A percentile compares a stretch with the other conserved stretches of the same genome.
phyloP scores from a whole-genome alignment of 2,329 filamentous ascomycete species.

The Daldinia sp. region DNA sequence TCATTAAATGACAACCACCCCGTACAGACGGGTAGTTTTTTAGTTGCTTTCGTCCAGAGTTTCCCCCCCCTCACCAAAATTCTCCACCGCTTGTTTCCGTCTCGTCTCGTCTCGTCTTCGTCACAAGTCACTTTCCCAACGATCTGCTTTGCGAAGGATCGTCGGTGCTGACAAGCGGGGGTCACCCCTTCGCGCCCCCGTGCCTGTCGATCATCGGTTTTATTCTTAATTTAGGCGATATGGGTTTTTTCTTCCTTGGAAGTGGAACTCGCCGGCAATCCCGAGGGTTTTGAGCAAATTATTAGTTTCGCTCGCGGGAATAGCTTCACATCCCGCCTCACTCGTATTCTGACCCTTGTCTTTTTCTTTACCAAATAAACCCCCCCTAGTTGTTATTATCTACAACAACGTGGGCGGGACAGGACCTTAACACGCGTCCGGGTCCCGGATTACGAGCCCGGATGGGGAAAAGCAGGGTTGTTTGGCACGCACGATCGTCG shows the following conservation, averaged over 20 bases:
- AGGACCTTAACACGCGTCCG: background rate
- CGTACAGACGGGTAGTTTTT: background rate
- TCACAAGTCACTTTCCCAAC: constrained; percentile 23
- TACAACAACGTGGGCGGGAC: background rate
- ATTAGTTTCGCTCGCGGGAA: constrained; percentile 22
- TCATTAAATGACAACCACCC: background rate
- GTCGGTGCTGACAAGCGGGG: constrained; percentile 9
- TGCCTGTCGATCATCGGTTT: constrained; percentile 38
- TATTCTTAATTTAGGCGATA: constrained; percentile 21
- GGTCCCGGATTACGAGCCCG: background rate
- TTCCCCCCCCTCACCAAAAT: background rate
- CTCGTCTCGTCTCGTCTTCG: constrained; percentile 7
- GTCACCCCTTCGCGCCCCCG: background rate
- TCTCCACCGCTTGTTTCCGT: background rate
- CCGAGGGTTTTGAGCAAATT: constrained; percentile 3
- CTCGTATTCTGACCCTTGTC: background rate
- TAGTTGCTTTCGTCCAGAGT: background rate
- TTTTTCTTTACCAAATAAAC: background rate
- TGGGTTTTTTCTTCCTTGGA: constrained; percentile 1
- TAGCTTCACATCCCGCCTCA: constrained; percentile 10
- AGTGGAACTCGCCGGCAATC: background rate
- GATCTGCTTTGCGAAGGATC: constrained; percentile 9
- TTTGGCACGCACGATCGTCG: background rate
- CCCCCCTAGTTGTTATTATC: background rate
- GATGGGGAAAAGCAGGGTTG: background rate